Base-by-base conservation (phyloP, 495 filamentous ascomycete genomes). In the Cercophora sp. region DNA sequence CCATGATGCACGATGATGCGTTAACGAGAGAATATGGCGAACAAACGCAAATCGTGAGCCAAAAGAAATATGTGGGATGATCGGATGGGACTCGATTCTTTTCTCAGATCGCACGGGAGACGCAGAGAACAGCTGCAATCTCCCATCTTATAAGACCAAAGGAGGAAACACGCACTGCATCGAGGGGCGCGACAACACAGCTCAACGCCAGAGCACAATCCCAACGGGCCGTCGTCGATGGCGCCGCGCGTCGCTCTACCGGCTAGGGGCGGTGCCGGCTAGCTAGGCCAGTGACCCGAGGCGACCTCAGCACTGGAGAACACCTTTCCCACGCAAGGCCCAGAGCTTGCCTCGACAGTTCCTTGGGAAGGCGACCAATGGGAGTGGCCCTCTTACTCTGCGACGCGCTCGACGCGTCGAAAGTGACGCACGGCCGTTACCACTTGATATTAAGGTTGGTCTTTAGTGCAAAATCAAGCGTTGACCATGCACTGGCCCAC, bases 1-100 rank as follows among this genome's bases (percentile, higher is more conserved):
- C 58, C 64, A 57, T 64, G 52, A 54, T 53, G 31, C 22, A 36
- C 27, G 42, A 5, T 25, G 44, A 4, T 22, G 49, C 24, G 27
- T 51, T 29, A 57, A 52, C 42, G 55, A 56, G 19, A 6, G 54
- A 46, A 56, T 51, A 47, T 47, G 54, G 47, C 48, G 39, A 36
- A 13, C n/a, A 35, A 19, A 26, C 5, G 27, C 8, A 35, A 34
- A 24, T n/a, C n/a, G n/a, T n/a, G n/a, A n/a, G n/a, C n/a, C n/a
- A 45, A 31, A 24, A 32, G 43, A 18, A 20, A 19, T n/a, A 24
- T n/a, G 41, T 24, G 23, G 11, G 16, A 19, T 15, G 36, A 39
- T 39, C 5, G 36, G 4, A 18, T 39, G 36, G 34, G 22, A 39
- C 22, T 18, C 36, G 36, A 15, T 18, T 39, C 36, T 39, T 20